Evolutionary conservation across 768 basidiomycete genomes (phyloP).

Genomic region (Russula earlei): DNA sequence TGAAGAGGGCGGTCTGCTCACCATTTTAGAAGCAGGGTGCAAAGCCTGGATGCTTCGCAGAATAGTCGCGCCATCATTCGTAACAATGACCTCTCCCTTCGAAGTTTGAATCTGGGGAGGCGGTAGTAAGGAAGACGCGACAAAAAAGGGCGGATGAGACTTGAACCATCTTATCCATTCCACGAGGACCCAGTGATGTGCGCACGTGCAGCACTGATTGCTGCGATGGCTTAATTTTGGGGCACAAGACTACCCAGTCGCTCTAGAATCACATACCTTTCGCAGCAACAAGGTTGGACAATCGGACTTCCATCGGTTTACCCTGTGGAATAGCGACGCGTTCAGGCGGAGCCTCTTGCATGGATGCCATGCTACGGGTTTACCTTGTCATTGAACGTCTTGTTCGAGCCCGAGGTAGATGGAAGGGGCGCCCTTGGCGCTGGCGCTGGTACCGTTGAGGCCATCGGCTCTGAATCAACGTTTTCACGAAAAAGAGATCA

Average conservation of each 20-base stretch:
- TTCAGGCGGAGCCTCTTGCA: conserved; percentile 21
- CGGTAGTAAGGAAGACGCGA: neutral
- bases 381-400: conserved; percentile 81
- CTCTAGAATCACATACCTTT: conserved; percentile 51
- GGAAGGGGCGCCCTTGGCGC: conserved; percentile 16
- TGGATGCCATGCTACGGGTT: neutral
- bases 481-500: neutral
- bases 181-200: conserved; percentile 91
- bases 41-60: conserved; percentile 90
- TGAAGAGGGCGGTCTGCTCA: conserved; percentile 20
- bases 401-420: conserved; percentile 21
- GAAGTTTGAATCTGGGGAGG: conserved; percentile 81
- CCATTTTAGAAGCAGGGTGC: conserved; percentile 99
- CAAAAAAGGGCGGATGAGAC: neutral
- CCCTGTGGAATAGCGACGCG: conserved; percentile 42
- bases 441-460: conserved; percentile 23
- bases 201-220: conserved; percentile 96
- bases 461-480: conserved; percentile 18
- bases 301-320: conserved; percentile 95
- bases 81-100: conserved; percentile 94
- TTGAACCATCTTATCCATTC: conserved; percentile 98
- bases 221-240: conserved; percentile 31
- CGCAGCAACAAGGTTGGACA: conserved; percentile 96
- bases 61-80: conserved; percentile 98
- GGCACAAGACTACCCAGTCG: conserved; percentile 9